Conservation (phyloP, 805 yeast genomes). For the Wickerhamomyces canadensis region DNA sequence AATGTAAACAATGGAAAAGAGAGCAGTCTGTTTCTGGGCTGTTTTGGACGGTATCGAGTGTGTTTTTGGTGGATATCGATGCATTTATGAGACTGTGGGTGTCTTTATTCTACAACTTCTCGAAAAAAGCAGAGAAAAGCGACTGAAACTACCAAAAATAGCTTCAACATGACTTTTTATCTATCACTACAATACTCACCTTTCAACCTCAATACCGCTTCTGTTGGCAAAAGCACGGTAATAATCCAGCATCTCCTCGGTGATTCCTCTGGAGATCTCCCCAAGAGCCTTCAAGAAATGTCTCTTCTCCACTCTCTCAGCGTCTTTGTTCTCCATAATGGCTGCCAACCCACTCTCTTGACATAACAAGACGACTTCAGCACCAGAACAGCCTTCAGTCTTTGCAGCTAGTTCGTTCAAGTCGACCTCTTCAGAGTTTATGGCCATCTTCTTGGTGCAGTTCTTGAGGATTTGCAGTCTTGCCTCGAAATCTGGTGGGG, state of each 20-base stretch:
- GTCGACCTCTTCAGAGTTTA: slow-evolving; percentile 40
- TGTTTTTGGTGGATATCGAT: too few species aligned
- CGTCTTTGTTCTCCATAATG: slow-evolving; percentile 67
- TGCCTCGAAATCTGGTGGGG: slow-evolving; percentile 84
- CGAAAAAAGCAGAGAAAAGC: too few species aligned
- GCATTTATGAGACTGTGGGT: too few species aligned
- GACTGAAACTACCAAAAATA: too few species aligned
- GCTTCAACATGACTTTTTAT: too few species aligned
- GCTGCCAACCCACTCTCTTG: slow-evolving; percentile 97
- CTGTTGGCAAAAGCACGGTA: slow-evolving; percentile 46
- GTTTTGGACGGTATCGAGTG: too few species aligned
- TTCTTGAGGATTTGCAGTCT: slow-evolving; percentile 72
- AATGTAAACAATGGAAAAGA: too few species aligned
- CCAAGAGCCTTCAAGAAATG: slow-evolving; percentile 72
- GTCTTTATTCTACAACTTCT: too few species aligned
- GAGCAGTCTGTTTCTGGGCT: too few species aligned
- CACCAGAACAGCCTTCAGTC: slow-evolving; percentile 95
- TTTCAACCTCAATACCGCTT: slow-evolving; percentile 33
- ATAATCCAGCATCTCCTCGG: slow-evolving; percentile 77
- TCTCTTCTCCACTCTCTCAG: slow-evolving; percentile 44
- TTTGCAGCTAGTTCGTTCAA: slow-evolving; percentile 47
- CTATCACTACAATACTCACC: too few species aligned
- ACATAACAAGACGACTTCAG: slow-evolving; percentile 85
- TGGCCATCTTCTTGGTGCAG: slow-evolving; percentile 58
- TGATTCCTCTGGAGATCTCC: slow-evolving; percentile 73